phyloP scores from a whole-genome alignment of 2,329 filamentous ascomycete species.

The Venturia nashicola region DNA sequence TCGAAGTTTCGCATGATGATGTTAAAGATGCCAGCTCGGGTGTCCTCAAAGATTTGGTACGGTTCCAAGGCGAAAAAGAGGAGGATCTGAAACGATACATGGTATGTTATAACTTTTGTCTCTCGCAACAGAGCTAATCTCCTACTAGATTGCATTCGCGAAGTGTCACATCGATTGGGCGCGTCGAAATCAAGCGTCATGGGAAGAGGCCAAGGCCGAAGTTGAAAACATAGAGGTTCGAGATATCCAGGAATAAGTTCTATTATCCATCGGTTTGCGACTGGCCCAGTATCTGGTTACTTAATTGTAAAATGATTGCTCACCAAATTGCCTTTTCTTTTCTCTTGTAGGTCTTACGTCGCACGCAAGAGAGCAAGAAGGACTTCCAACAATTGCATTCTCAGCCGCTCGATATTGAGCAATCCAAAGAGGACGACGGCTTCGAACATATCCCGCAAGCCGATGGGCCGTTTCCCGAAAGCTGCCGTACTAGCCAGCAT shows the following conservation, averaged over 20 bases:
- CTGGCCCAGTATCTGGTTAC: background rate
- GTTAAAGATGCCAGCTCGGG: constrained; percentile 86
- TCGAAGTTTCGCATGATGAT: constrained; percentile 78
- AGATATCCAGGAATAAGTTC: constrained; percentile 6
- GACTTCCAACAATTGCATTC: background rate
- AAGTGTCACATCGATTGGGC: constrained; percentile 93
- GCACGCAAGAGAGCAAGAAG: background rate
- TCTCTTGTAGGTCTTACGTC: background rate
- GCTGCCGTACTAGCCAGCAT: background rate
- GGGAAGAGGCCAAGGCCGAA: constrained; percentile 81
- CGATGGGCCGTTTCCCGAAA: background rate
- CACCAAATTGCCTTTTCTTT: background rate
- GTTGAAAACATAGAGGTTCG: constrained; percentile 66
- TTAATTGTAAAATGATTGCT: background rate
- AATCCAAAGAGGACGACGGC: background rate
- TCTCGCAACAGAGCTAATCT: too few relatives aligned
- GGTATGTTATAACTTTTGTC: constrained; percentile 44
- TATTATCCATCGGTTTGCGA: background rate
- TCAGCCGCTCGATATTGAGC: background rate
- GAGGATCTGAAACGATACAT: constrained; percentile 89
- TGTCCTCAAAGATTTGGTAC: constrained; percentile 76
- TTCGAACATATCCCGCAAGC: background rate
- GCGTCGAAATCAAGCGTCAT: constrained; percentile 77
- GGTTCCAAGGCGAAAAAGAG: constrained; percentile 93
- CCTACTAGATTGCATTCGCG: constrained; percentile 68